Evolutionary conservation across 2,329 filamentous ascomycete species (phyloP).

Genomic region (Hypoxylon sp.): DNA sequence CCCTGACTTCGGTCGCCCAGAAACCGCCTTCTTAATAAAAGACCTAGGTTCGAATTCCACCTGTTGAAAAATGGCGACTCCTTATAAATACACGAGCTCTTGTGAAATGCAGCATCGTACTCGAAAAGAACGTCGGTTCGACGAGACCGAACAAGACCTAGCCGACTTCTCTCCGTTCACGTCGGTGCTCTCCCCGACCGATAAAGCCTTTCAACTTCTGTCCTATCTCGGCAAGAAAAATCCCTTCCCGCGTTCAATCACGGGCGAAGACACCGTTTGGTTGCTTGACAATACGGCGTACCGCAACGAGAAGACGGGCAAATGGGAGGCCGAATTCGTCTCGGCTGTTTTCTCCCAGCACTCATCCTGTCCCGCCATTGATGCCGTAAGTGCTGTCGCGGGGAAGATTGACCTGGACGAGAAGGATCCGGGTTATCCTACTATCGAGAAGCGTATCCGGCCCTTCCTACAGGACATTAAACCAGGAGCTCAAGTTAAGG

Average conservation of each 20-base stretch:
- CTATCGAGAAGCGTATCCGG: constrained; percentile 76
- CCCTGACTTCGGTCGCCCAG: constrained; percentile 4
- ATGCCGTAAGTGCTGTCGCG: constrained; percentile 78
- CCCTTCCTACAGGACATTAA: constrained; percentile 85
- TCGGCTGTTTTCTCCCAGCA: constrained; percentile 84
- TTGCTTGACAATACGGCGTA: constrained; percentile 91
- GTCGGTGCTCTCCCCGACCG: constrained; percentile 42
- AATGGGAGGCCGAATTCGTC: constrained; percentile 87
- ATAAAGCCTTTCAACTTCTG: constrained; percentile 59
- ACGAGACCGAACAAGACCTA: constrained; percentile 65
- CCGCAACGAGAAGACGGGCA: constrained; percentile 62
- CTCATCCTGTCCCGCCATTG: constrained; percentile 75
- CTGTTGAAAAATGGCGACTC: constrained; percentile 45
- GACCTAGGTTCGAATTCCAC: neutral
- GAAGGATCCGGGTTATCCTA: constrained; percentile 69
- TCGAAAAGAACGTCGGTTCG: constrained; percentile 64
- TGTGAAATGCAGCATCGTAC: constrained; percentile 66
- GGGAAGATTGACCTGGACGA: constrained; percentile 76
- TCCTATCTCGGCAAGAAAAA: constrained; percentile 68
- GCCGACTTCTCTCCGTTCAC: constrained; percentile 53
- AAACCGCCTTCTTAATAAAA: constrained; percentile 29
- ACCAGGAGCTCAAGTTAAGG: constrained; percentile 76
- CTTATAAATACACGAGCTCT: constrained; percentile 43
- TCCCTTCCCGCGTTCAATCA: constrained; percentile 72
- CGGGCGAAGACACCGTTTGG: constrained; percentile 82